Evolutionary conservation across 805 yeast species (phyloP).

Genomic region (Wickerhamiella sergipiensis): DNA sequence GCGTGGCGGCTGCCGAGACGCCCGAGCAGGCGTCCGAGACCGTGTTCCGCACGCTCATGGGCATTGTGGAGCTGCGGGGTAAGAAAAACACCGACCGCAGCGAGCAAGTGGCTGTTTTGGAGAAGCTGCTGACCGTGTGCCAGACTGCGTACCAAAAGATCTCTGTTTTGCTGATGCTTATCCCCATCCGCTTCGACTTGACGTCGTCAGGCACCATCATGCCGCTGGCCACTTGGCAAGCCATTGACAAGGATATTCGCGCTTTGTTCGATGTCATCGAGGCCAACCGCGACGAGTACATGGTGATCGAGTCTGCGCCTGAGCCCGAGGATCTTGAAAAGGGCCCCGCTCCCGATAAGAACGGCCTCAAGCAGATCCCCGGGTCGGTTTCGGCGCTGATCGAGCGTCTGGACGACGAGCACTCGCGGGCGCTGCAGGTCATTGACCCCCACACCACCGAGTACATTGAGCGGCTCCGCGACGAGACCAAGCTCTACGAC

Average conservation of each 20-base stretch:
- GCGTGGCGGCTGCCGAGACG: constrained; percentile 22
- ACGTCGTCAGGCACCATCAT: constrained; percentile 52
- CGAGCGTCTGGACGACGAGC: constrained; percentile 92
- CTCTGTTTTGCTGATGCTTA: constrained; percentile 61
- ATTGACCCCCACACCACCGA: constrained; percentile 94
- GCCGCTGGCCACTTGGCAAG: constrained; percentile 72
- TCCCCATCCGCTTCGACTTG: constrained; percentile 80
- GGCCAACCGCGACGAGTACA: constrained; percentile 39
- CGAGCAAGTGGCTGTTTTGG: constrained; percentile 65
- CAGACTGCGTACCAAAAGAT: constrained; percentile 63
- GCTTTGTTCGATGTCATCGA: constrained; percentile 58
- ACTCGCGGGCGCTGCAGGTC: constrained; percentile 70
- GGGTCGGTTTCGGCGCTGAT: constrained; percentile 80
- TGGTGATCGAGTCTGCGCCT: constrained; percentile 72
- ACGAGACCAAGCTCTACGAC: constrained; percentile 64
- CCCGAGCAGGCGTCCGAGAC: constrained; percentile 27
- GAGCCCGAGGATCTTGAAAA: constrained; percentile 61
- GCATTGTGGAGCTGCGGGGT: constrained; percentile 82
- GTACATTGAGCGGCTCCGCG: constrained; percentile 78
- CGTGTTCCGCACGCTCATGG: constrained; percentile 59
- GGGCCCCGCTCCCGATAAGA: constrained; percentile 38
- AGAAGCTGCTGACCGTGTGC: constrained; percentile 37
- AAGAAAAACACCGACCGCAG: constrained; percentile 78
- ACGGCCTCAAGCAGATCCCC: constrained; percentile 57
- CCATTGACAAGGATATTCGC: constrained; percentile 47